Percentiles rank a stretch among this genome's conserved stretches.
These are phyloP conservation scores for Centella asiatica DNA, from an alignment of 129 eudicot species.

Conservation along the genomic window DNA sequence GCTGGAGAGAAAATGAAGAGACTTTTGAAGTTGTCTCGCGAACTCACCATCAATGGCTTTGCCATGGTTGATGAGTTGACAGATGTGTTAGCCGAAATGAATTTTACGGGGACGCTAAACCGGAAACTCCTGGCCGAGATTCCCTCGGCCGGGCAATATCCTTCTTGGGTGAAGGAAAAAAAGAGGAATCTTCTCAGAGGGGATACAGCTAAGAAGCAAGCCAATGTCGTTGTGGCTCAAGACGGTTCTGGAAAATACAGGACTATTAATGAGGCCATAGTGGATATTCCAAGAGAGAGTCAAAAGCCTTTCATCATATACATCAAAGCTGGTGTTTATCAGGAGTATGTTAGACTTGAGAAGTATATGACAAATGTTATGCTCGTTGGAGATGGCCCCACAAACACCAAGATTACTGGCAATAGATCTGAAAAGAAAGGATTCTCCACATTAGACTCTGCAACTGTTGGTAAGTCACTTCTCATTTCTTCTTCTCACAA, in stretches of 20 bases:
- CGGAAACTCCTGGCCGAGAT: constrained; percentile 1
- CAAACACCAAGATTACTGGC: constrained; percentile 33
- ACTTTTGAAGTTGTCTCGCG: constrained; percentile 12
- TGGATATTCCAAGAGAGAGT: constrained; percentile 16
- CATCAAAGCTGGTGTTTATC: constrained; percentile 34
- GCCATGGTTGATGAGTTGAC: constrained; percentile 25
- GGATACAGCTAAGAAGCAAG: neutral
- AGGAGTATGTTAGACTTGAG: constrained; percentile 27
- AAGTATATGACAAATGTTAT: constrained; percentile 13
- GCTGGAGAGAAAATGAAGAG: constrained; percentile 35
- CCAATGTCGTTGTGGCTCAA: constrained; percentile 25
- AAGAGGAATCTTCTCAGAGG: constrained; percentile 11
- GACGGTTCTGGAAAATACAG: constrained; percentile 27
- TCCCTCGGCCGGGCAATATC: neutral
- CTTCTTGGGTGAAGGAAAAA: neutral
- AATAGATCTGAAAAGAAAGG: constrained; percentile 24
- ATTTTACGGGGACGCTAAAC: neutral
- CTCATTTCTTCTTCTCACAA: neutral
- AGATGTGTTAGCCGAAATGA: neutral
- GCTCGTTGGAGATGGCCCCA: constrained; percentile 39
- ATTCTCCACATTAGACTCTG: constrained; percentile 13
- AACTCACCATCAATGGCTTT: constrained; percentile 26
- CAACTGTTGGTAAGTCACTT: constrained; percentile 33
- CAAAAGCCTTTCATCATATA: constrained; percentile 17
- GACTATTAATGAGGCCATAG: constrained; percentile 26